Evolutionary conservation across 1,139 yeast genomes (phyloP).

Genomic region (Kluyveromyces sp.): DNA sequence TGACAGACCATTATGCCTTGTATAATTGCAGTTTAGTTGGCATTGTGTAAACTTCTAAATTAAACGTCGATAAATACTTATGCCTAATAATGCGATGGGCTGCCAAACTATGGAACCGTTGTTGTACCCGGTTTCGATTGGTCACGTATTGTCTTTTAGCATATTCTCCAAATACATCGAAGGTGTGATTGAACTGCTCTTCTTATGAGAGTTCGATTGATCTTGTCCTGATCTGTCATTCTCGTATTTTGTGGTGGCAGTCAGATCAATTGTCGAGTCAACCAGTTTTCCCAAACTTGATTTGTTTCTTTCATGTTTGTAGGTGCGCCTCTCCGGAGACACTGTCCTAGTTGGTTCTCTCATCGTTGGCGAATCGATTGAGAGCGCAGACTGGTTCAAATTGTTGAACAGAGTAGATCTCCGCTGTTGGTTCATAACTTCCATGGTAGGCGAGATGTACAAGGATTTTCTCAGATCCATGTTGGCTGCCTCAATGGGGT

Average conservation of each 20-base stretch:
- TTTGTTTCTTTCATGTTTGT: slow-evolving; percentile 20
- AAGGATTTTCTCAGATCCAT: slow-evolving; percentile 32
- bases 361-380: slow-evolving; percentile 11
- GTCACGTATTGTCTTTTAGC: slow-evolving; percentile 34
- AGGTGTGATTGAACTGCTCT: slow-evolving; percentile 36
- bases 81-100: too few species aligned
- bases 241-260: slow-evolving; percentile 1
- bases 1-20: too few species aligned
- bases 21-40: too few species aligned
- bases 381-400: slow-evolving; percentile 9
- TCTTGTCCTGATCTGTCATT: slow-evolving; percentile 5
- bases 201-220: slow-evolving; percentile 14
- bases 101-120: too few species aligned
- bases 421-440: slow-evolving; percentile 44
- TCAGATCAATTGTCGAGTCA: slow-evolving; percentile 3
- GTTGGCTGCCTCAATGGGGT: slow-evolving; percentile 1
- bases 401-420: slow-evolving; percentile 8
- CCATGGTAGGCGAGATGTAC: slow-evolving; percentile 77
- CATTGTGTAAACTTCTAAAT: neutral
- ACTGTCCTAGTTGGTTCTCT: slow-evolving; percentile 25
- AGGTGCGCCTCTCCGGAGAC: slow-evolving; percentile 26
- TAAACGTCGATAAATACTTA: neutral
- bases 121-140: neutral
- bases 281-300: slow-evolving; percentile 16
- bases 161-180: slow-evolving; percentile 53